Conservation (phyloP, 305 asterid species). For the Caryopteris hybrid region DNA sequence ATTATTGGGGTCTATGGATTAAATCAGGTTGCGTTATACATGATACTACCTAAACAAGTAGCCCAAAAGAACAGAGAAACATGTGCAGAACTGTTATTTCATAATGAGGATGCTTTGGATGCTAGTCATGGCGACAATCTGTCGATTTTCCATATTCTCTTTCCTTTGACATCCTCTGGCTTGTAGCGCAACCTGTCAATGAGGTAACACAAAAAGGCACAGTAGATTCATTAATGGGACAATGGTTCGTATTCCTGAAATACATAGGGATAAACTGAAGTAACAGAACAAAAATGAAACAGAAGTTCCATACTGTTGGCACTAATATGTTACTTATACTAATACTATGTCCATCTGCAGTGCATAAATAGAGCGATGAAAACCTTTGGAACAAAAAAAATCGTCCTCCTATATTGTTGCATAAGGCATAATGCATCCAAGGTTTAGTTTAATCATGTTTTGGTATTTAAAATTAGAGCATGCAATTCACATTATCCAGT, state of each 20-base stretch:
- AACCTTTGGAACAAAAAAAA: not conserved
- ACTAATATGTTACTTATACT: not conserved
- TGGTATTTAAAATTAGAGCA: not conserved
- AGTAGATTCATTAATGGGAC: not conserved
- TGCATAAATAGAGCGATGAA: not conserved
- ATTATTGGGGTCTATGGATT: not conserved
- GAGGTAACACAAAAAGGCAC: not conserved
- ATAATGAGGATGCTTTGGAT: conserved; percentile 39
- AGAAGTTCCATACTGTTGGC: not conserved
- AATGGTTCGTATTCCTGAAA: not conserved
- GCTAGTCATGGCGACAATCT: conserved; percentile 74
- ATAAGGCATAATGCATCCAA: not conserved
- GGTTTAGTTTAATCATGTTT: not conserved
- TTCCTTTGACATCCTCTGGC: conserved; percentile 42
- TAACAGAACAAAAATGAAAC: too few relatives aligned
- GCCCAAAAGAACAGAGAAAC: not conserved
- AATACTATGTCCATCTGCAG: not conserved
- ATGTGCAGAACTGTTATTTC: conserved; percentile 10
- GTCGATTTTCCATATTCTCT: conserved; percentile 58
- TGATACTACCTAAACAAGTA: not conserved
- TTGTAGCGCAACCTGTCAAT: conserved; percentile 59
- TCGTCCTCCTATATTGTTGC: not conserved
- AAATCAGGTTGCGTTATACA: not conserved
- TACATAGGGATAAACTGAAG: not conserved
- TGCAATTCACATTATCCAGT: not conserved